These are phyloP conservation scores for Mycena galopus DNA, from an alignment of 768 basidiomycete species.

Conservation along the genomic window DNA sequence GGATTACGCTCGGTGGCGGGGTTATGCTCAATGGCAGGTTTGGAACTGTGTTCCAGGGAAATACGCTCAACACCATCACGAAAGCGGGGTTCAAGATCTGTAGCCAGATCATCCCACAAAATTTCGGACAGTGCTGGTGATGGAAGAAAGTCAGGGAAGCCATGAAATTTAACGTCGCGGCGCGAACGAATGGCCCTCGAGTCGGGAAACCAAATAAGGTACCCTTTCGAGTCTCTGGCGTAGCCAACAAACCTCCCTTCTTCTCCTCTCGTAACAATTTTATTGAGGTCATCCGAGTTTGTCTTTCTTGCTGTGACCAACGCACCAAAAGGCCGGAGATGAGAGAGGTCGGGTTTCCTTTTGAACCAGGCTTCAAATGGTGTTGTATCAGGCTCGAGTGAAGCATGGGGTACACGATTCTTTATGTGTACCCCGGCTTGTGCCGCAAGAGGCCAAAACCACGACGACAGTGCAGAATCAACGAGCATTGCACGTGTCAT, in stretches of 20 bases:
- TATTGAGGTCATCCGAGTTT: slow-evolving; percentile 6
- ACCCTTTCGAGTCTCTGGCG: slow-evolving; percentile 35
- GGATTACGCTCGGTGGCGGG: no score
- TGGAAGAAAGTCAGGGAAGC: slow-evolving; percentile 30
- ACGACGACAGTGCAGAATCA: slow-evolving; percentile 15
- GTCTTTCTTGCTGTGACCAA: slow-evolving; percentile 30
- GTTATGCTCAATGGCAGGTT: no score
- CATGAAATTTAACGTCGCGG: no score
- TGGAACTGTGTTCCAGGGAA: slow-evolving; percentile 1
- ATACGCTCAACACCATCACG: neutral
- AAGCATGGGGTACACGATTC: no score
- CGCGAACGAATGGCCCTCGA: slow-evolving; percentile 29
- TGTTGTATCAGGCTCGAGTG: neutral
- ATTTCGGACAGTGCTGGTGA: slow-evolving; percentile 27
- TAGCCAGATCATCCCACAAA: slow-evolving; percentile 12
- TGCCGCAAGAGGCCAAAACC: slow-evolving; percentile 37
- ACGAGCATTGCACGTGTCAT: no score
- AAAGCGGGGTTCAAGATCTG: slow-evolving; percentile 10
- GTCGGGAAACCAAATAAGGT: slow-evolving; percentile 35
- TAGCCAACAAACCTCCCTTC: slow-evolving; percentile 36
- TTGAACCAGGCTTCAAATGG: slow-evolving; percentile 32
- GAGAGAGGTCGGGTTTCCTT: slow-evolving; percentile 7
- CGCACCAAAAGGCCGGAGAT: slow-evolving; percentile 30
- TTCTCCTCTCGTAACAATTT: slow-evolving; percentile 14
- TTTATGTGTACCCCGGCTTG: slow-evolving; percentile 24